A percentile compares a stretch with the other conserved stretches of the same genome.
phyloP scores from a whole-genome alignment of 1,139 yeast genomes.

The Entelexis sorbosivorans region DNA sequence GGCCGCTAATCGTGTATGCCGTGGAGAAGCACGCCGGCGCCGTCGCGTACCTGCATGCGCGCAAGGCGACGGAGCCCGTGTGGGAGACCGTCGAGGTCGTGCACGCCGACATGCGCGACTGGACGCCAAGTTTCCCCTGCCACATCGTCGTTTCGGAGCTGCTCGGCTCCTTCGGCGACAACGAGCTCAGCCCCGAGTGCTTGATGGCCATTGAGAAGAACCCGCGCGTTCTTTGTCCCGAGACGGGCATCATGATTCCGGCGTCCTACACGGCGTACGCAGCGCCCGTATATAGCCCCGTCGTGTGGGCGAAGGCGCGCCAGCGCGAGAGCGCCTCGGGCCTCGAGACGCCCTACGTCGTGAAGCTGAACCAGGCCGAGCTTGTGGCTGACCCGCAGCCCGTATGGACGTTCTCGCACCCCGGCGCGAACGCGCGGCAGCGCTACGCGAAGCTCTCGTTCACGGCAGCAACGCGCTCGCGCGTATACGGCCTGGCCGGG shows the following conservation, averaged over 20 bases:
- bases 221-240: conserved; percentile 25
- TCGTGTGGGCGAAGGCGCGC: conserved; percentile 31
- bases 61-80: conserved; percentile 20
- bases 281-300: conserved; percentile 57
- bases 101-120: conserved; percentile 46
- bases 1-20: conserved; percentile 38
- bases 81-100: conserved; percentile 40
- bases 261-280: conserved; percentile 46
- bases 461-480: conserved; percentile 37
- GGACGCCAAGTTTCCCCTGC: conserved; percentile 34
- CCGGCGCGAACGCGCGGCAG: conserved; percentile 1
- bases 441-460: conserved; percentile 32
- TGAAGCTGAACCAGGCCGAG: conserved; percentile 44
- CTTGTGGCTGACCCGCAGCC: conserved; percentile 25
- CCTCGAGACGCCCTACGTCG: conserved; percentile 43
- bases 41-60: conserved; percentile 31
- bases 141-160: conserved; percentile 68
- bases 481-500: conserved; percentile 65
- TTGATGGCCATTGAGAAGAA: conserved; percentile 30
- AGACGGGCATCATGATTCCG: conserved; percentile 50
- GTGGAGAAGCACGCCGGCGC: conserved; percentile 68
- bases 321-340: background rate
- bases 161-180: conserved; percentile 84
- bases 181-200: conserved; percentile 81
- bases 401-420: conserved; percentile 29